phyloP scores from a whole-genome alignment of 2,329 filamentous ascomycete species.

The Cadophora malorum region DNA sequence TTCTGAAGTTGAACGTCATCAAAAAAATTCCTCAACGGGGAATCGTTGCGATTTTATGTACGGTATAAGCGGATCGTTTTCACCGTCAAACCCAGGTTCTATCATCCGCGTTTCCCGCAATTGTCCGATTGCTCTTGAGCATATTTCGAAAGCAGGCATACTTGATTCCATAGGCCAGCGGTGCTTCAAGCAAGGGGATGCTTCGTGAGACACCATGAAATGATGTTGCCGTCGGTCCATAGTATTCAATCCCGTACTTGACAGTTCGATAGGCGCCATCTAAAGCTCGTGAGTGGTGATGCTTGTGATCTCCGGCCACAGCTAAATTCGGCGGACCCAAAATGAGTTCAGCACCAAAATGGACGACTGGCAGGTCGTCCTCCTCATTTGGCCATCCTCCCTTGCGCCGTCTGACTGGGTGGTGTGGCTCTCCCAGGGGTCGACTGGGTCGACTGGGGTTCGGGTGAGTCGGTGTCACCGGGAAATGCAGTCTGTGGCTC shows the following conservation, averaged over 20 bases:
- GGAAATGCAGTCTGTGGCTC: neutral
- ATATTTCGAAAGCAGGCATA: neutral
- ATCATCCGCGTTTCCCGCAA: neutral
- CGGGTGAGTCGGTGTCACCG: neutral
- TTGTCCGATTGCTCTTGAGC: neutral
- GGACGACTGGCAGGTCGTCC: neutral
- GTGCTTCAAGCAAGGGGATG: neutral
- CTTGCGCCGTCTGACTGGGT: neutral
- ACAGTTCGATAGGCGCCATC: neutral
- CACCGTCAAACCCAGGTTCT: neutral
- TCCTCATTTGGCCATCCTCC: constrained; percentile 3
- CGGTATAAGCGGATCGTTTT: neutral
- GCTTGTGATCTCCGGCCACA: neutral
- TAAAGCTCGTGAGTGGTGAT: neutral
- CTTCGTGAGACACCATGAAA: neutral
- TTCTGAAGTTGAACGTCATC: neutral
- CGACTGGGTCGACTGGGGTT: neutral
- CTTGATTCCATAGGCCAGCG: no score
- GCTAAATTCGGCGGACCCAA: neutral
- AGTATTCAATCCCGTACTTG: neutral
- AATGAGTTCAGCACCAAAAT: constrained; percentile 11
- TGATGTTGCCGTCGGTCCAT: neutral
- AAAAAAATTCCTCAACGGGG: neutral
- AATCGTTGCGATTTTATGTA: neutral
- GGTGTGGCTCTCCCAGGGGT: constrained; percentile 1